Percentiles rank a stretch among this genome's conserved stretches.
phyloP scores from a whole-genome alignment of 2,329 filamentous ascomycete genomes.

The Penicillium janthinellum region DNA sequence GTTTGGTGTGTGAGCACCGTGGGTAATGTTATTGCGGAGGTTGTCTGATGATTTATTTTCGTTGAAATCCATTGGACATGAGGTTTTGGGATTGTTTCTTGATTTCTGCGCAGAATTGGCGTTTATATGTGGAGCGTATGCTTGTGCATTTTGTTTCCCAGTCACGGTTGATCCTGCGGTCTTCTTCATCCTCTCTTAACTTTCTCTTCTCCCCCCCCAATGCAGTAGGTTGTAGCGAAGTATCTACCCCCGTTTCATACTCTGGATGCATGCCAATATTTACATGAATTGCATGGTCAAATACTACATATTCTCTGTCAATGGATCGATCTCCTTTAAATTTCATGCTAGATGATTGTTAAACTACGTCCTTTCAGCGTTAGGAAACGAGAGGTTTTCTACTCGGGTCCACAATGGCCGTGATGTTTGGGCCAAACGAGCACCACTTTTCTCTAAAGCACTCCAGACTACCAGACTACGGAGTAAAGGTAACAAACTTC shows the following conservation, averaged over 20 bases:
- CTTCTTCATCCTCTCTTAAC: neutral
- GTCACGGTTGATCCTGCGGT: neutral
- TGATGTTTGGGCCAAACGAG: neutral
- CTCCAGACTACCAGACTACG: no score
- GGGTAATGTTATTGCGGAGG: constrained; percentile 78
- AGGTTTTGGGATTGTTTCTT: neutral
- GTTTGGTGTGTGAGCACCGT: constrained; percentile 81
- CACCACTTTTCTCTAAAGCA: neutral
- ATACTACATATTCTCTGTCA: neutral
- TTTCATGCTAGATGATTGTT: neutral
- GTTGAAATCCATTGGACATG: neutral
- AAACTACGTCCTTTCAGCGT: neutral
- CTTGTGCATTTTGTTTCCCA: neutral
- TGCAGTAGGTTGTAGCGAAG: neutral
- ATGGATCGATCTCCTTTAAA: neutral
- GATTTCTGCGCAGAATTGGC: neutral
- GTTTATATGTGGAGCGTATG: neutral
- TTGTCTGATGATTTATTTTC: constrained; percentile 39
- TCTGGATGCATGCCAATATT: neutral
- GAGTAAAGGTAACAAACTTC: no score
- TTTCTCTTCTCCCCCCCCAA: neutral
- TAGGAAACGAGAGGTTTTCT: neutral
- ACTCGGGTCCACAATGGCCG: neutral
- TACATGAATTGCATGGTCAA: neutral
- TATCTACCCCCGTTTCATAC: neutral